Evolutionary conservation across 495 filamentous ascomycete genomes (phyloP).

Genomic region (Talaromyces liani): DNA sequence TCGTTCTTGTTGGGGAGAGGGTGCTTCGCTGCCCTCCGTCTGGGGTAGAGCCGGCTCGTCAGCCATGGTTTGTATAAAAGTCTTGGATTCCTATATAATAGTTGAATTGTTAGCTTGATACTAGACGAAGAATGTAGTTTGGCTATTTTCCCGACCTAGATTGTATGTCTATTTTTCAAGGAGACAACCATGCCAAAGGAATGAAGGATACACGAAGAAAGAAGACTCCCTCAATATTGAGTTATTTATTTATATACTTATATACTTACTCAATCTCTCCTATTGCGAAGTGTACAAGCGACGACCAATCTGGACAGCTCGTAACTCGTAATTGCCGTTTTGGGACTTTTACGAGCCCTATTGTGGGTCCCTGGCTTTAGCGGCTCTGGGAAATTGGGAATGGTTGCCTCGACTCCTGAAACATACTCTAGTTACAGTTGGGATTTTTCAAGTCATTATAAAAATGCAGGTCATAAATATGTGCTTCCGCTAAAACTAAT

Average conservation of each 20-base stretch:
- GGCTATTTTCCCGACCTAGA: not conserved
- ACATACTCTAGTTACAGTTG: not conserved
- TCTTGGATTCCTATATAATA: not conserved
- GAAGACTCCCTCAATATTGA: not conserved
- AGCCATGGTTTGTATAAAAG: not conserved
- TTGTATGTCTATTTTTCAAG: not conserved
- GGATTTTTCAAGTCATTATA: not conserved
- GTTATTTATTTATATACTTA: not conserved
- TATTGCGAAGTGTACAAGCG: not conserved
- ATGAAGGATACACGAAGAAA: not conserved
- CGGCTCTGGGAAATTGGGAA: not conserved
- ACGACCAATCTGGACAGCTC: not conserved
- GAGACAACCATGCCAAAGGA: not conserved
- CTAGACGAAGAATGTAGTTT: not conserved
- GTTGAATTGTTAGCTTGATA: not conserved
- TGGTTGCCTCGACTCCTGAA: not conserved
- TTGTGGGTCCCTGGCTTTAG: not conserved
- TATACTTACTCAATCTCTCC: not conserved
- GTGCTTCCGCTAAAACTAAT: not conserved
- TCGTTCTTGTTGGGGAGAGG: not conserved
- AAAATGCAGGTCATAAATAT: not conserved
- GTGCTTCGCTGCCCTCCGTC: not conserved
- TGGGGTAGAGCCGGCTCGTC: not conserved
- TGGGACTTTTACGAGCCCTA: not conserved
- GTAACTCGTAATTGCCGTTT: not conserved